Conservation (phyloP, 2,329 filamentous ascomycete species). For the Ophiostoma perfectum region DNA sequence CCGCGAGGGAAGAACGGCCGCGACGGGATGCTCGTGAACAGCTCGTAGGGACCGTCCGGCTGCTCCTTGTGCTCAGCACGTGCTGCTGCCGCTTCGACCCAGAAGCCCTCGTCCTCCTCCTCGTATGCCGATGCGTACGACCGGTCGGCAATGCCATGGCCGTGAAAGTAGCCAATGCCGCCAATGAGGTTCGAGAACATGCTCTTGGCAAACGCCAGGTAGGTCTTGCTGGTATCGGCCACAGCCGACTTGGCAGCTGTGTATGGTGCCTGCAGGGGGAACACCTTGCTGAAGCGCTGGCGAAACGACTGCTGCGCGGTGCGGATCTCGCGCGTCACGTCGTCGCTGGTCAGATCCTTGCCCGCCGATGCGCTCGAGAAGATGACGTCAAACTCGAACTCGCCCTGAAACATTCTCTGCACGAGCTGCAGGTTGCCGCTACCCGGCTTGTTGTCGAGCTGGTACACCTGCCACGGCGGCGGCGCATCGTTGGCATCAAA, state of each 20-base stretch:
- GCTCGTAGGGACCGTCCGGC: constrained; percentile 74
- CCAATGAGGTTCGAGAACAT: constrained; percentile 93
- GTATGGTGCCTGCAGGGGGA: constrained; percentile 73
- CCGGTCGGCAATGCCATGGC: constrained; percentile 79
- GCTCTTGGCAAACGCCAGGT: constrained; percentile 74
- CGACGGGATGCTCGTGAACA: constrained; percentile 88
- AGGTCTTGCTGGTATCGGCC: constrained; percentile 42
- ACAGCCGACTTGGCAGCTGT: constrained; percentile 41
- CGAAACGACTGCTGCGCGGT: constrained; percentile 63
- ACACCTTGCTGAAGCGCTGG: constrained; percentile 66
- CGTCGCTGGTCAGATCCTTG: constrained; percentile 51
- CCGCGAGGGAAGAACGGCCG: constrained; percentile 93
- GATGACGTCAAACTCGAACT: constrained; percentile 89
- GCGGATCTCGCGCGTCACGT: constrained; percentile 65
- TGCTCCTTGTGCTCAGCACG: constrained; percentile 62
- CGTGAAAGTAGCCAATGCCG: constrained; percentile 92
- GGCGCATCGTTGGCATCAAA: constrained; percentile 59
- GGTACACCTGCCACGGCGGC: constrained; percentile 80
- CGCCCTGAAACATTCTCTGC: constrained; percentile 84
- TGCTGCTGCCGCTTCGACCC: constrained; percentile 83
- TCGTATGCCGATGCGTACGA: constrained; percentile 91
- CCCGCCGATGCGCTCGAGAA: constrained; percentile 73
- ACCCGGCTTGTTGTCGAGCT: constrained; percentile 63
- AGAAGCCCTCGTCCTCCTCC: constrained; percentile 91
- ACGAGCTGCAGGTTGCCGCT: constrained; percentile 78